Percentiles rank a stretch among this genome's conserved stretches.
phyloP scores from a whole-genome alignment of 2,329 filamentous ascomycete genomes.

The Neofusicoccum laricinum region DNA sequence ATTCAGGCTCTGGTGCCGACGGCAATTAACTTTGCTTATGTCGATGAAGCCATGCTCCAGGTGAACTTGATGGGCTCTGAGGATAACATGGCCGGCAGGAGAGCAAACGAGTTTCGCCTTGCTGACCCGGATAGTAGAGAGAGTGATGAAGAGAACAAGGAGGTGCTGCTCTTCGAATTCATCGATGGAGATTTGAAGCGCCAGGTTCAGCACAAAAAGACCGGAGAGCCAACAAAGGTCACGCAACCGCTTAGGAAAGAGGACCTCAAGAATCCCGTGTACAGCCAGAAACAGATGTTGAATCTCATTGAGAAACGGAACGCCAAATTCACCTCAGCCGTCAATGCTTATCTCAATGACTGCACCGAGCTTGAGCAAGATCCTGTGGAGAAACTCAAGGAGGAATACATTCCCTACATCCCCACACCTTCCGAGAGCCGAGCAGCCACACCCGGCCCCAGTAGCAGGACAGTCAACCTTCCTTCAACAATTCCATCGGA shows the following conservation, averaged over 20 bases:
- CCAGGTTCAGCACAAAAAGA: conserved; percentile 69
- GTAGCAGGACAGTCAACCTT: conserved; percentile 35
- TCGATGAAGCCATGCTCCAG: conserved; percentile 79
- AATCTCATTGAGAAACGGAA: conserved; percentile 87
- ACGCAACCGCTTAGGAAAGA: conserved; percentile 70
- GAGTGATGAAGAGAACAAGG: conserved; percentile 46
- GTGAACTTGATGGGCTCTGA: conserved; percentile 73
- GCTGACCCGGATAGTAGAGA: conserved; percentile 32
- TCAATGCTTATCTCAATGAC: conserved; percentile 72
- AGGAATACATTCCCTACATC: conserved; percentile 59
- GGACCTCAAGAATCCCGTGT: conserved; percentile 86
- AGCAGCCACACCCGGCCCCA: conserved; percentile 40
- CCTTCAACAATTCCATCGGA: conserved; percentile 75
- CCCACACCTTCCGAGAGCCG: conserved; percentile 56
- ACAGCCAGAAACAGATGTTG: conserved; percentile 88
- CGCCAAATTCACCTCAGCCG: conserved; percentile 72
- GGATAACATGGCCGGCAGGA: conserved; percentile 59
- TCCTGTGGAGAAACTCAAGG: conserved; percentile 63
- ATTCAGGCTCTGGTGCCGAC: conserved; percentile 75
- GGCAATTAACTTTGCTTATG: conserved; percentile 78
- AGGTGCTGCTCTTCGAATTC: conserved; percentile 89
- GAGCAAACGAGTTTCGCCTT: conserved; percentile 41
- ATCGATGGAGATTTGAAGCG: conserved; percentile 86
- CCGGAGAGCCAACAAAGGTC: conserved; percentile 67
- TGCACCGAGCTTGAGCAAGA: conserved; percentile 66